phyloP scores from a whole-genome alignment of 495 filamentous ascomycete genomes.

The Neurospora sublineolata region DNA sequence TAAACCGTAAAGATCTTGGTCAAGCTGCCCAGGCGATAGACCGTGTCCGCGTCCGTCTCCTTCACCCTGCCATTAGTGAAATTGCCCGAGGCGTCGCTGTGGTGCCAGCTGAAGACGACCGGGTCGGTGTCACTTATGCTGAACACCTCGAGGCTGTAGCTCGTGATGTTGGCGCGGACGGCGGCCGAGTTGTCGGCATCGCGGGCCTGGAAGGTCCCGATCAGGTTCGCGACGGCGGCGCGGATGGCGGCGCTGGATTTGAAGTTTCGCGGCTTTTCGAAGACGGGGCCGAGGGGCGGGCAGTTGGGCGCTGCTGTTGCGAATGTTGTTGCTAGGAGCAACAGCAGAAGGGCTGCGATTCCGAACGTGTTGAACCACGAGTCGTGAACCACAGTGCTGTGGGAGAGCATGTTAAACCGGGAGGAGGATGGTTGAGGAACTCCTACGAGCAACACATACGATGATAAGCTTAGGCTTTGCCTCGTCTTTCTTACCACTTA shows the following conservation, averaged over 20 bases:
- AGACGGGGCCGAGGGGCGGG: constrained; percentile 39
- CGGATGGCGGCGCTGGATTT: constrained; percentile 21
- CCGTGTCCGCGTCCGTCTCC: constrained; percentile 30
- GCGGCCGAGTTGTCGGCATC: constrained; percentile 22
- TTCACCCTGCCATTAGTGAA: constrained; percentile 24
- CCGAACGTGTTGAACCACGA: not conserved
- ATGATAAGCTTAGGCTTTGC: too few relatives aligned
- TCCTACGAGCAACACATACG: too few relatives aligned
- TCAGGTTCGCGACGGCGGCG: constrained; percentile 27
- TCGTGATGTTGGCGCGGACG: constrained; percentile 30
- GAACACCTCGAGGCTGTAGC: constrained; percentile 42
- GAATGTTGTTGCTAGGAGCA: constrained; percentile 3
- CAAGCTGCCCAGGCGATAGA: constrained; percentile 41
- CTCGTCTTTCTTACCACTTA: too few relatives aligned
- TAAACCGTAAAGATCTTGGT: constrained; percentile 40
- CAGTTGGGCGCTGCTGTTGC: constrained; percentile 25
- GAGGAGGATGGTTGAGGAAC: not conserved
- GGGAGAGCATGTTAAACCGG: not conserved
- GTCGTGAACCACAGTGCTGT: not conserved
- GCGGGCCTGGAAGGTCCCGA: constrained; percentile 21
- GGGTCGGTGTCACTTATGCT: constrained; percentile 27
- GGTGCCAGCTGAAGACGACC: constrained; percentile 35
- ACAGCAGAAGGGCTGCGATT: not conserved
- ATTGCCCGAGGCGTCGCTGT: constrained; percentile 24
- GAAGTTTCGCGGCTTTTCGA: constrained; percentile 31